Base-by-base conservation (phyloP, 2,329 filamentous ascomycete species). In the Fusarium sulawesiense region DNA sequence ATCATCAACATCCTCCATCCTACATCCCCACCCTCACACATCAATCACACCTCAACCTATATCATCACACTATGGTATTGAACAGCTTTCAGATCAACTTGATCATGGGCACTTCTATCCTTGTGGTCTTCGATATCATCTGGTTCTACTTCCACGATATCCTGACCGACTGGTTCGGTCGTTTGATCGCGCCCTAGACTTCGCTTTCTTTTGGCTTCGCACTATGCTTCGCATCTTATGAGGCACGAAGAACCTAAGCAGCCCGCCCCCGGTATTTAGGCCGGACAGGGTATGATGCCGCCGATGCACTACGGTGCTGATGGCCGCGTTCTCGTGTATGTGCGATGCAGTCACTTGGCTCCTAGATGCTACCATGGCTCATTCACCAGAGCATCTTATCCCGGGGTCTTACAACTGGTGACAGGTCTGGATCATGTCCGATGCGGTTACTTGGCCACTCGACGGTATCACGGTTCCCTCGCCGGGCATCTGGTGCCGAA, bases 301-400 rank as follows among this genome's bases (percentile, higher is more conserved):
- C 4, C 13, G 30, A 32, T 30, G 29, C 29, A 32, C 7, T 32
- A 4, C 30, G 7, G 32, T 34, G 32, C 8, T 34, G 14, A 18
- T 34, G 32, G 32, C 0, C 8, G 16, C 32, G 32, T 1, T 34
- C 16, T 18, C 2, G 7, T 2, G 4, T 7, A 9, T 16, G 0
- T 16, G 14, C 7, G 30, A 32, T 16, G 30, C 4, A 7, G 14
- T 9, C 14, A 9, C 2, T 9, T 8, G 10, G 27, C 27, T 11
- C 27, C 27, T 27, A 27, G 27, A 27, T 1, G 3, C 3, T 4
- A 27, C 10, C 27, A 11, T 1, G 3, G 4, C 10, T 27, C 10
- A 4, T 27, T 4, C 27, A 11, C 27, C 27, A 0, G 27, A 27
- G 29, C 13, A 14, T 30, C 29, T 30, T 30, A 1, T 14, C 29